phyloP scores from a whole-genome alignment of 2,329 filamentous ascomycete species.

The Venturia nashicola region DNA sequence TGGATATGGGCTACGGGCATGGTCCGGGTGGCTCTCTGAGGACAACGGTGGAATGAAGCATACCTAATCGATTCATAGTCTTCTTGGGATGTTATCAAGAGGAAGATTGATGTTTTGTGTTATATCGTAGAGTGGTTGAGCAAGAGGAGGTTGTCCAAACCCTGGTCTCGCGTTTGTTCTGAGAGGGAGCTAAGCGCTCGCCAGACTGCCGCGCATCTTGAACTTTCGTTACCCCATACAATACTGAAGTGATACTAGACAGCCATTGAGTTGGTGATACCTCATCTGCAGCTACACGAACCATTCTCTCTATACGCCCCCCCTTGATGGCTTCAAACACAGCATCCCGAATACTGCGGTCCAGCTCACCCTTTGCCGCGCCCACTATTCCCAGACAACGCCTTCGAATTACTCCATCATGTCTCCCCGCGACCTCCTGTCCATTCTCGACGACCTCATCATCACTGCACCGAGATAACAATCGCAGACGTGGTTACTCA shows the following conservation, averaged over 20 bases:
- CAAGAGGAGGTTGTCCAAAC: not conserved
- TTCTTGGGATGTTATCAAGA: not conserved
- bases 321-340: not conserved
- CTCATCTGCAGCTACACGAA: not conserved
- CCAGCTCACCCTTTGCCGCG: not conserved
- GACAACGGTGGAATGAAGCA: not conserved
- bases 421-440: not conserved
- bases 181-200: not conserved
- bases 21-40: not conserved
- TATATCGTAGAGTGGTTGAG: not conserved
- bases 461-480: conserved; percentile 48
- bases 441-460: conserved; percentile 5
- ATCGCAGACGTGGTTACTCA: conserved; percentile 69
- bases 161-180: not conserved
- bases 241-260: not conserved
- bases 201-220: not conserved
- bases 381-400: not conserved
- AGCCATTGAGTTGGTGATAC: not conserved
- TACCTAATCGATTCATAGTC: not conserved
- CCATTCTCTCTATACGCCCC: not conserved
- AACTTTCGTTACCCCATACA: not conserved
- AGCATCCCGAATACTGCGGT: not conserved
- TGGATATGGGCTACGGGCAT: not conserved
- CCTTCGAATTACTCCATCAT: not conserved
- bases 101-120: not conserved